Conservation (phyloP, 345 rosid species). For the Acer campestre region DNA sequence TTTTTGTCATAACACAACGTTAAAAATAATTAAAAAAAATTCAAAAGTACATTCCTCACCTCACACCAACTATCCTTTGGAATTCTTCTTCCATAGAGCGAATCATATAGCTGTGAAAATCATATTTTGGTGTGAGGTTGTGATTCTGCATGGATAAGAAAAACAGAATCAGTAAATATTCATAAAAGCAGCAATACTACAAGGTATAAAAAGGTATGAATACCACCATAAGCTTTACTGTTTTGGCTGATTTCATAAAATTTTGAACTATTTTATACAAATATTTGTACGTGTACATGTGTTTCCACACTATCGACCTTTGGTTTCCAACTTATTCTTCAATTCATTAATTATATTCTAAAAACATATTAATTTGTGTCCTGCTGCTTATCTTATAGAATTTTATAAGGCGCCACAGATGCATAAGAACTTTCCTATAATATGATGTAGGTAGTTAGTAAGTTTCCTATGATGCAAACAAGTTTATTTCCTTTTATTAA, state of each 20-base stretch:
- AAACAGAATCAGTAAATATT: conserved; percentile 20
- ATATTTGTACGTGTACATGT: background rate
- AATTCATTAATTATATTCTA: background rate
- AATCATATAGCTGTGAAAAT: conserved; percentile 95
- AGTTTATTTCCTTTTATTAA: no score
- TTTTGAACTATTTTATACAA: background rate
- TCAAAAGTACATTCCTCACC: conserved; percentile 46
- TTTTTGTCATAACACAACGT: background rate
- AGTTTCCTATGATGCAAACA: background rate
- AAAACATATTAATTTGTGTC: background rate
- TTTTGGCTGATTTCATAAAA: background rate
- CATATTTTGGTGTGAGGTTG: conserved; percentile 65
- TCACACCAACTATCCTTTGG: conserved; percentile 90
- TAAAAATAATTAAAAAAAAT: conserved; percentile 16
- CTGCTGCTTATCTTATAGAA: background rate
- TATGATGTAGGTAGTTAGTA: background rate
- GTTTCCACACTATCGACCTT: background rate
- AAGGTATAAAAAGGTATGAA: background rate
- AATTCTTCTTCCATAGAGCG: conserved; percentile 99
- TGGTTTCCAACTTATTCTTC: background rate
- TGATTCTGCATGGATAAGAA: conserved; percentile 67
- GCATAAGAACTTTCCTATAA: background rate
- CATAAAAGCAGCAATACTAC: conserved; percentile 1
- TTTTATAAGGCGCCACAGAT: background rate
- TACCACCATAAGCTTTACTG: background rate